Conservation (phyloP, 1,284 basidiomycete species). For the Austropuccinia psidii region DNA sequence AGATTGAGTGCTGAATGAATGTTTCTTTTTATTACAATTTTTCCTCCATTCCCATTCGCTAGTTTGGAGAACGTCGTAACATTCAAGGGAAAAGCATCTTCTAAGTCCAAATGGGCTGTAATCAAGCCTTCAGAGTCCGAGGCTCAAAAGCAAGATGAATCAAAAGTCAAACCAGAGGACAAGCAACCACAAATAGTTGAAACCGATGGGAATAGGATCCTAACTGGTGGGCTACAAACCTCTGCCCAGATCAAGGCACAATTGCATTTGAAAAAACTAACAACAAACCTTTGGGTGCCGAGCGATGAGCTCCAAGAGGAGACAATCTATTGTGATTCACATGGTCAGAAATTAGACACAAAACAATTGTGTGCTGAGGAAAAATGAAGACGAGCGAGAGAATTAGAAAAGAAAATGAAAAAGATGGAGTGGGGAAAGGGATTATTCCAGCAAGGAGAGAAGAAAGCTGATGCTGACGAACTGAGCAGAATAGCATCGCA, state of each 20-base stretch:
- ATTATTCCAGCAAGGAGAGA: slow-evolving; percentile 71
- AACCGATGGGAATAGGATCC: slow-evolving; percentile 55
- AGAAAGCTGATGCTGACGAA: slow-evolving; percentile 59
- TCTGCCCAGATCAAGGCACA: slow-evolving; percentile 53
- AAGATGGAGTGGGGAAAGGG: slow-evolving; percentile 98
- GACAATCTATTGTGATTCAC: slow-evolving; percentile 87
- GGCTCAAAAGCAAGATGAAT: slow-evolving; percentile 46
- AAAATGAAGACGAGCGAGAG: slow-evolving; percentile 64
- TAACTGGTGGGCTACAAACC: slow-evolving; percentile 50
- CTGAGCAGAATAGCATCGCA: slow-evolving; percentile 60
- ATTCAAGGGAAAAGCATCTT: slow-evolving; percentile 29
- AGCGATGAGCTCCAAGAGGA: slow-evolving; percentile 65
- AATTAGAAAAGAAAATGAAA: slow-evolving; percentile 71
- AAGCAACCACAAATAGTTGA: slow-evolving; percentile 56
- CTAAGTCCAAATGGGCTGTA: slow-evolving; percentile 24
- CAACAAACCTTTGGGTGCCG: slow-evolving; percentile 51
- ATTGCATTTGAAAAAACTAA: slow-evolving; percentile 43
- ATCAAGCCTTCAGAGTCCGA: slow-evolving; percentile 21
- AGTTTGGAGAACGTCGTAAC: slow-evolving; percentile 21
- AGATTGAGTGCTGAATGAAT: too few relatives aligned
- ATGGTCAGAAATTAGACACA: slow-evolving; percentile 79
- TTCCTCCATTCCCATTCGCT: too few relatives aligned
- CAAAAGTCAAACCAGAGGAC: slow-evolving; percentile 44
- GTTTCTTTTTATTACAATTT: too few relatives aligned
- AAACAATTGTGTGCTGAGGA: slow-evolving; percentile 74